Conservation (phyloP, 129 eudicot genomes). For the Chrysanthemum lavandulifolium region DNA sequence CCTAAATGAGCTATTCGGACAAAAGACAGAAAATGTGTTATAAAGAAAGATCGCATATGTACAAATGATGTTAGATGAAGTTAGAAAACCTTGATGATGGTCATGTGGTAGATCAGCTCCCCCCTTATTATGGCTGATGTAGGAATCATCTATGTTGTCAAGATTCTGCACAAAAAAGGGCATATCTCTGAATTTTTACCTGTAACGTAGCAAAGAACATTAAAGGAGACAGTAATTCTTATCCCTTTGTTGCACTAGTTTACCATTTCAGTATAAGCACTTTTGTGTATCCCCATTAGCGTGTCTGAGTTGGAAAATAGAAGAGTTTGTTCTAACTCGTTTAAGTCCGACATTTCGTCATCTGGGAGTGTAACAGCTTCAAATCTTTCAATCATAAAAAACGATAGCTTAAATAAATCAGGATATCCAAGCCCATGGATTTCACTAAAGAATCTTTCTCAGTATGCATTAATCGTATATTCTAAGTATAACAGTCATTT, state of each 20-base stretch:
- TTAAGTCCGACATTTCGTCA: constrained; percentile 49
- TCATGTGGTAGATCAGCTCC: constrained; percentile 46
- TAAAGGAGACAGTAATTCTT: neutral
- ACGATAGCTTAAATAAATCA: constrained; percentile 8
- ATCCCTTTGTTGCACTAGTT: neutral
- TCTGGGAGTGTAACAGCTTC: constrained; percentile 76
- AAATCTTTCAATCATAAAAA: constrained; percentile 40
- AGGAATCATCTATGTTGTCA: constrained; percentile 70
- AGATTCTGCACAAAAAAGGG: constrained; percentile 48
- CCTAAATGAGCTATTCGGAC: neutral
- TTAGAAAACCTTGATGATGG: constrained; percentile 73
- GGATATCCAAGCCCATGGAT: neutral
- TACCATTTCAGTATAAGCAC: constrained; percentile 78
- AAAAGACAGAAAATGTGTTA: neutral
- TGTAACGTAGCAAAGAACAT: neutral
- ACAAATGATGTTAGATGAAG: neutral
- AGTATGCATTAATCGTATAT: constrained; percentile 5
- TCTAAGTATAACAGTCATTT: neutral
- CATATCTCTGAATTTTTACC: neutral
- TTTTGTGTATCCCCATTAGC: constrained; percentile 54
- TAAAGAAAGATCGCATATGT: neutral
- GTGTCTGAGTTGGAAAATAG: constrained; percentile 44
- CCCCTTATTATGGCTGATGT: constrained; percentile 37
- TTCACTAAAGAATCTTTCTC: neutral
- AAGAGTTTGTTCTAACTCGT: constrained; percentile 60